Evolutionary conservation across 108 stramenopile genomes (phyloP).

Genomic region (Fragilaria crotonensis): DNA sequence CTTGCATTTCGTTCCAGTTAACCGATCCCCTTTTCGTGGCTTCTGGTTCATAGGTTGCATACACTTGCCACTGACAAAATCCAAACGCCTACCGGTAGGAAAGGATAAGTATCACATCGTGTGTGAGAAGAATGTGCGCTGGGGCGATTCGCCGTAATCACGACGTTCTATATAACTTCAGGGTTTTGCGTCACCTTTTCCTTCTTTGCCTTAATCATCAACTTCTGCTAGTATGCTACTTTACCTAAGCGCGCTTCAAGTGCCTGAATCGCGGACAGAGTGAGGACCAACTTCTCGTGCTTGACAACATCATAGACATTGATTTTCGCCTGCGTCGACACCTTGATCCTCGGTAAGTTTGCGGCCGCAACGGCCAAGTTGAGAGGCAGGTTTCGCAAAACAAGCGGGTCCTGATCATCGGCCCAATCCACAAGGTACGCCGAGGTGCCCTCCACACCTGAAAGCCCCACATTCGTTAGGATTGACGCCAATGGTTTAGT

Average conservation of each 20-base stretch:
- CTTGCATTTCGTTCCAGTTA: no score
- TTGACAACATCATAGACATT: conserved; percentile 79
- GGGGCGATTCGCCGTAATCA: no score
- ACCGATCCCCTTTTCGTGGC: no score
- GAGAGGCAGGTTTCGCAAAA: conserved; percentile 25
- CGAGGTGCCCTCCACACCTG: conserved; percentile 33
- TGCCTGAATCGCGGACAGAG: conserved; percentile 48
- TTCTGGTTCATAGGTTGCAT: no score
- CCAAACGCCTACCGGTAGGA: no score
- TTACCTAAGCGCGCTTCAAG: conserved; percentile 52
- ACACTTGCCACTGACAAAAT: no score
- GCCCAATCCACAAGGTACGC: conserved; percentile 63
- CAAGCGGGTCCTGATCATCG: conserved; percentile 24
- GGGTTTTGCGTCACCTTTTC: no score
- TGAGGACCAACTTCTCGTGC: conserved; percentile 64
- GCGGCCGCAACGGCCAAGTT: conserved; percentile 62
- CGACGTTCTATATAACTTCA: no score
- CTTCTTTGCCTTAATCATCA: no score
- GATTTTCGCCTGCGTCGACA: conserved; percentile 39
- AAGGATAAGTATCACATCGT: no score
- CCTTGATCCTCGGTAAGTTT: conserved; percentile 58
- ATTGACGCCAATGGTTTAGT: conserved; percentile 46
- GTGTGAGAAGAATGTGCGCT: no score
- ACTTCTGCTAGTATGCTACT: not conserved
- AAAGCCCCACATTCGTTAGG: conserved; percentile 38